Conservation (phyloP, 1,139 yeast genomes). For the Debaryomycetaceae sp. region DNA sequence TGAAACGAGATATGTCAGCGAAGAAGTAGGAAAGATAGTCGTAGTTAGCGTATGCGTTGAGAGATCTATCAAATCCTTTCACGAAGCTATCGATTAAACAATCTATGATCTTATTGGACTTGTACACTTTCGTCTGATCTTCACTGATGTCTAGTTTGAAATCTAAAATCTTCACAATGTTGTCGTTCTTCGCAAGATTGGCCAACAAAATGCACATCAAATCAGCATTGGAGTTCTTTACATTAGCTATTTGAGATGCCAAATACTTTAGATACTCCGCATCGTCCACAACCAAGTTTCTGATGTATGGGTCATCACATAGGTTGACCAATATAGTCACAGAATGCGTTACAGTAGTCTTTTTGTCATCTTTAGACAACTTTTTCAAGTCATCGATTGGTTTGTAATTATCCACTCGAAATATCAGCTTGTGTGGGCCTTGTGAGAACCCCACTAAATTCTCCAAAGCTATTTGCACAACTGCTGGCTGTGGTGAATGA, state of each 20-base stretch:
- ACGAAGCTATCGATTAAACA: constrained; percentile 89
- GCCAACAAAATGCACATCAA: constrained; percentile 80
- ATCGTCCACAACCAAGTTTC: constrained; percentile 66
- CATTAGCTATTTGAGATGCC: constrained; percentile 50
- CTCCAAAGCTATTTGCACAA: constrained; percentile 81
- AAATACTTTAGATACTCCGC: constrained; percentile 53
- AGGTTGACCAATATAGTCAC: constrained; percentile 79
- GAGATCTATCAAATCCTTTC: constrained; percentile 69
- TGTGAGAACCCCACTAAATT: constrained; percentile 80
- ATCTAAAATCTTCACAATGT: constrained; percentile 54
- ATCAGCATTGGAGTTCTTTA: constrained; percentile 68
- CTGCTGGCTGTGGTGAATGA: constrained; percentile 79
- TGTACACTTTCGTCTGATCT: constrained; percentile 39
- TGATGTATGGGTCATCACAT: constrained; percentile 67
- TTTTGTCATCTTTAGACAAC: constrained; percentile 49
- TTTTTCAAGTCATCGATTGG: constrained; percentile 74
- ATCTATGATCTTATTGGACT: constrained; percentile 63
- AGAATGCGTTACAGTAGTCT: constrained; percentile 60
- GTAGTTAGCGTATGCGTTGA: constrained; percentile 69
- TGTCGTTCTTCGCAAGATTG: constrained; percentile 77
- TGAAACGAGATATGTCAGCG: constrained; percentile 78
- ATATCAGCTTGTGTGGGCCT: constrained; percentile 62
- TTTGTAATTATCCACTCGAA: constrained; percentile 65
- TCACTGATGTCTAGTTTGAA: constrained; percentile 35
- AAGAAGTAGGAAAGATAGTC: constrained; percentile 87